Percentiles rank a stretch among this genome's conserved stretches.
Conservation (phyloP, 495 filamentous ascomycete species). For the Podospora bellae-mahoneyi region DNA sequence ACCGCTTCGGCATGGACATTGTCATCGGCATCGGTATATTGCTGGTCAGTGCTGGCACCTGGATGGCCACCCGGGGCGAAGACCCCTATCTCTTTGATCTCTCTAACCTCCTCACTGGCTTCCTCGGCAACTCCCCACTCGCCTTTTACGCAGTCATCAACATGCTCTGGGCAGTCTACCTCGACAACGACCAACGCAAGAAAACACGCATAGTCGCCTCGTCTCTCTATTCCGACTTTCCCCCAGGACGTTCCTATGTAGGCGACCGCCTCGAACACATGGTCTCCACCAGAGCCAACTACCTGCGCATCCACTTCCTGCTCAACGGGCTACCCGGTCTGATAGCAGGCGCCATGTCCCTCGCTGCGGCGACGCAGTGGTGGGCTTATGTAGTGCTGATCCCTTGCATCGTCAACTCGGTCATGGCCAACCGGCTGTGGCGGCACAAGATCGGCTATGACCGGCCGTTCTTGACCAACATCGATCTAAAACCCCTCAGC, state of each 20-base stretch:
- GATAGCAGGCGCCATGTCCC: slow-evolving; percentile 48
- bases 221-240: slow-evolving; percentile 18
- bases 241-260: background rate
- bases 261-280: slow-evolving; percentile 19
- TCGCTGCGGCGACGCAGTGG: slow-evolving; percentile 49
- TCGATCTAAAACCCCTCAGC: slow-evolving; percentile 16
- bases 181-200: slow-evolving; percentile 19
- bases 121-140: slow-evolving; percentile 46
- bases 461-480: slow-evolving; percentile 33
- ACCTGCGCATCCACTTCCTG: slow-evolving; percentile 42
- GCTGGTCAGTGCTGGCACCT: slow-evolving; percentile 47
- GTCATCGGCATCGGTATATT: slow-evolving; percentile 46
- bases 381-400: slow-evolving; percentile 49
- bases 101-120: slow-evolving; percentile 51
- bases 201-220: background rate
- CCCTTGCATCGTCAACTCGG: slow-evolving; percentile 46
- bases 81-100: slow-evolving; percentile 39
- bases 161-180: slow-evolving; percentile 43
- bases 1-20: slow-evolving; percentile 48
- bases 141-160: slow-evolving; percentile 46
- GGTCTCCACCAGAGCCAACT: slow-evolving; percentile 35
- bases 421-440: slow-evolving; percentile 48
- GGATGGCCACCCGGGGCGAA: slow-evolving; percentile 50
- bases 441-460: slow-evolving; percentile 46
- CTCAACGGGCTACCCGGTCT: slow-evolving; percentile 44